phyloP scores from a whole-genome alignment of 768 basidiomycete species.

The Suillus cothurnatus region DNA sequence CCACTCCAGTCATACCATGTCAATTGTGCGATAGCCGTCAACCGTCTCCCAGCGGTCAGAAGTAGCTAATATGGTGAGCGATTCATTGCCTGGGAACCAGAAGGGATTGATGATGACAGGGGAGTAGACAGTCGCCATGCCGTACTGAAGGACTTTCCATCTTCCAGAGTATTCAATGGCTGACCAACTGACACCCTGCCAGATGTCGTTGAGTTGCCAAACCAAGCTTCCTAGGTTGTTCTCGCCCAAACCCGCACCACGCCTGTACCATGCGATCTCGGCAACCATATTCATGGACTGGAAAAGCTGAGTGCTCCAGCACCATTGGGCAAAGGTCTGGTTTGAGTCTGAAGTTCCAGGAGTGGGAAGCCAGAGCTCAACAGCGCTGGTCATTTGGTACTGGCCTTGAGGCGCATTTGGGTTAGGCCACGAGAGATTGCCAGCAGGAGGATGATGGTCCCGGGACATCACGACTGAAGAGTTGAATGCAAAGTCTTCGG shows the following conservation, averaged over 20 bases:
- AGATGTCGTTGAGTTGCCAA: conserved; percentile 64
- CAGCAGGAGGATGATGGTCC: conserved; percentile 59
- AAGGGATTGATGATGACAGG: conserved; percentile 57
- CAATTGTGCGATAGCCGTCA: conserved; percentile 45
- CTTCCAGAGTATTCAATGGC: conserved; percentile 58
- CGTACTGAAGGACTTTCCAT: conserved; percentile 63
- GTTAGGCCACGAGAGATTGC: conserved; percentile 54
- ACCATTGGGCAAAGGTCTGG: conserved; percentile 65
- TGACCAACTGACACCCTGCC: conserved; percentile 61
- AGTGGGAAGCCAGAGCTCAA: conserved; percentile 57
- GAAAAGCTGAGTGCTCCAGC: conserved; percentile 63
- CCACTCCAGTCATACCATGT: conserved; percentile 64
- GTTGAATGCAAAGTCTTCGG: conserved; percentile 58
- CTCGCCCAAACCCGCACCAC: conserved; percentile 58
- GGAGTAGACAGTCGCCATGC: conserved; percentile 43
- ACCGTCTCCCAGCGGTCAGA: conserved; percentile 54
- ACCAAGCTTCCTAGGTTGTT: conserved; percentile 61
- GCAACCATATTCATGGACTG: conserved; percentile 61
- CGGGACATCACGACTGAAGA: conserved; percentile 57
- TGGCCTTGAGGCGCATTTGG: conserved; percentile 57
- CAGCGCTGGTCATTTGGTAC: conserved; percentile 51
- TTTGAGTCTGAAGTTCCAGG: conserved; percentile 50
- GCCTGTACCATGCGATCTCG: conserved; percentile 61
- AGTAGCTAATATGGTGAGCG: conserved; percentile 50
- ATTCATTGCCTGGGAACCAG: conserved; percentile 52